Conservation (phyloP, 768 basidiomycete species). For the Russula earlei region DNA sequence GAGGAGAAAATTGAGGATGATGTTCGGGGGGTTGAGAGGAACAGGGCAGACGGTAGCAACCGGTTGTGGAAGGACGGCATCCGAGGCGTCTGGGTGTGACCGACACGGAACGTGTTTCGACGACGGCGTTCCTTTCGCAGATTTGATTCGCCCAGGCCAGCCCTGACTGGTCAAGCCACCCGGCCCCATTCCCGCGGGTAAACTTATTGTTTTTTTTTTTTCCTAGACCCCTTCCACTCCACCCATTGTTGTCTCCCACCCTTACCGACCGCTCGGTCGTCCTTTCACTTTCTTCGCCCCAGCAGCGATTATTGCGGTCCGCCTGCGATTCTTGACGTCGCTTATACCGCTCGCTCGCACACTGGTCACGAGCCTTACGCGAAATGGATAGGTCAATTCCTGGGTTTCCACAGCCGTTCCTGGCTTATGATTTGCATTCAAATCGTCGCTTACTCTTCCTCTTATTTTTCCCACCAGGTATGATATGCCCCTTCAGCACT, state of each 20-base stretch:
- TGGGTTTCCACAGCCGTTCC: slow-evolving; percentile 8
- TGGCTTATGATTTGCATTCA: slow-evolving; percentile 11
- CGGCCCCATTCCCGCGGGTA: slow-evolving; percentile 6
- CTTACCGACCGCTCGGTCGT: too few relatives aligned
- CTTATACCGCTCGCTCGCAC: neutral
- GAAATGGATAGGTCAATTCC: slow-evolving; percentile 10
- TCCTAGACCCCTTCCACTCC: neutral
- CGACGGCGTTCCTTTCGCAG: slow-evolving; percentile 36
- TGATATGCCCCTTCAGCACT: neutral
- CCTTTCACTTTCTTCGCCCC: neutral
- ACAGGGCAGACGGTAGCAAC: slow-evolving; percentile 46
- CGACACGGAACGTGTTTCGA: slow-evolving; percentile 73
- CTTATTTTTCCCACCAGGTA: slow-evolving; percentile 14
- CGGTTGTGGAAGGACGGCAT: slow-evolving; percentile 42
- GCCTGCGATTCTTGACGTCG: slow-evolving; percentile 2
- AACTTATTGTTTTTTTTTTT: neutral
- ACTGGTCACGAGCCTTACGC: slow-evolving; percentile 12
- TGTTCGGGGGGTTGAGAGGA: slow-evolving; percentile 34
- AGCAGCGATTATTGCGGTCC: neutral
- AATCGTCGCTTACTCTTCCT: neutral
- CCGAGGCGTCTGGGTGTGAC: slow-evolving; percentile 47
- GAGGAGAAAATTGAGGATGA: slow-evolving; percentile 37
- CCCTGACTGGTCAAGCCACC: slow-evolving; percentile 15
- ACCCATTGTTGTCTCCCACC: neutral
- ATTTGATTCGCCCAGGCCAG: too few relatives aligned